Percentiles rank a stretch among this genome's conserved stretches.
phyloP scores from a whole-genome alignment of 257 asterid genomes.

The Pogostemon cablin region DNA sequence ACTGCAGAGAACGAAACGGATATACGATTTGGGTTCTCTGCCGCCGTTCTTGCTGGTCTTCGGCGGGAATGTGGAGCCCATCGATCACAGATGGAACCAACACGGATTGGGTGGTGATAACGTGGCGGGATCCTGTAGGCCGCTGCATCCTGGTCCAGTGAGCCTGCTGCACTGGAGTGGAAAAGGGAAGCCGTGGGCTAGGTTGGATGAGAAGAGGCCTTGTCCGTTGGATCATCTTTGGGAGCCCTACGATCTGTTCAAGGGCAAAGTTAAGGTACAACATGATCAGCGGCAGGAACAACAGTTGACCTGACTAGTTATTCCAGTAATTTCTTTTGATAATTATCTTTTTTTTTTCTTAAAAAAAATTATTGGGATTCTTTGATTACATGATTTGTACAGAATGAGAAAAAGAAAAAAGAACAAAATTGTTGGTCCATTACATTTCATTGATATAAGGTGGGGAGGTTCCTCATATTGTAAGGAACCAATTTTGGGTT shows the following conservation, averaged over 20 bases:
- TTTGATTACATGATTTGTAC: slow-evolving; percentile 47
- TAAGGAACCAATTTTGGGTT: slow-evolving; percentile 48
- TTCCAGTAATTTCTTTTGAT: slow-evolving; percentile 48
- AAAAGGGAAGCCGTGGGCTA: slow-evolving; percentile 84
- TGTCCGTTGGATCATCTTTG: slow-evolving; percentile 84
- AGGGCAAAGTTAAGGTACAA: slow-evolving; percentile 38
- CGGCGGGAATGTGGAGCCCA: slow-evolving; percentile 46
- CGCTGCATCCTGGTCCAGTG: slow-evolving; percentile 82
- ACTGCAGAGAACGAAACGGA: slow-evolving; percentile 61
- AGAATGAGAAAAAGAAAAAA: slow-evolving; percentile 32
- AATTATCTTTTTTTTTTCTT: neutral
- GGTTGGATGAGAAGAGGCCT: slow-evolving; percentile 67
- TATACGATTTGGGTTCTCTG: slow-evolving; percentile 45
- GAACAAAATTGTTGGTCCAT: slow-evolving; percentile 1
- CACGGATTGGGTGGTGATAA: slow-evolving; percentile 88
- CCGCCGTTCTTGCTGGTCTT: slow-evolving; percentile 45
- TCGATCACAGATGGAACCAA: slow-evolving; percentile 44
- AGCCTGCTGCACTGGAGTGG: slow-evolving; percentile 62
- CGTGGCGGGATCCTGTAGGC: slow-evolving; percentile 73
- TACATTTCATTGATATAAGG: slow-evolving; percentile 23
- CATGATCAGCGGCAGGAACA: slow-evolving; percentile 30
- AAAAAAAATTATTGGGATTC: slow-evolving; percentile 27
- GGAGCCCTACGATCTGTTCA: slow-evolving; percentile 74
- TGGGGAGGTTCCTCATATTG: slow-evolving; percentile 33
- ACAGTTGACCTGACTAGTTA: slow-evolving; percentile 34